These are phyloP conservation scores for Exophiala dermatitidis DNA, from an alignment of 2,329 filamentous ascomycete species.

Conservation along the genomic window DNA sequence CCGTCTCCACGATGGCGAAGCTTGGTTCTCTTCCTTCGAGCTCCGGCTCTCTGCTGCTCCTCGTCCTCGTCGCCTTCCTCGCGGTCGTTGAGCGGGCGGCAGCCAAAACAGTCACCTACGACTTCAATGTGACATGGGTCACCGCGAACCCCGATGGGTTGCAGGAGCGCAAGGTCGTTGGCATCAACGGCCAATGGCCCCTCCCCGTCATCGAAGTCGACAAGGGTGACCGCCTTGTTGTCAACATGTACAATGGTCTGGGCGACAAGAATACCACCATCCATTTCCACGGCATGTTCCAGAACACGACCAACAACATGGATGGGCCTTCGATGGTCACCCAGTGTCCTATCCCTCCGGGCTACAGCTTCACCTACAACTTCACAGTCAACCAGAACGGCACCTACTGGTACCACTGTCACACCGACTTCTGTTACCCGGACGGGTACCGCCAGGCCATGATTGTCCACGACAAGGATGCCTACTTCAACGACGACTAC, in stretches of 20 bases:
- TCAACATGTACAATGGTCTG: slow-evolving; percentile 63
- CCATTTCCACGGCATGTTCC: slow-evolving; percentile 71
- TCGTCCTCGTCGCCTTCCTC: neutral
- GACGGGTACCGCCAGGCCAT: slow-evolving; percentile 62
- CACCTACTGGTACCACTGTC: slow-evolving; percentile 62
- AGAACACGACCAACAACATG: slow-evolving; percentile 68
- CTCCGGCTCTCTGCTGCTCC: slow-evolving; percentile 6
- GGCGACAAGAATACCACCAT: slow-evolving; percentile 59
- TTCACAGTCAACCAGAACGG: slow-evolving; percentile 54
- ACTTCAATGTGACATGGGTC: slow-evolving; percentile 51
- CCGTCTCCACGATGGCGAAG: slow-evolving; percentile 6
- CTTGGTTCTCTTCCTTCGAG: slow-evolving; percentile 1
- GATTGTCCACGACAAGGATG: slow-evolving; percentile 54
- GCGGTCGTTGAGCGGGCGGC: neutral
- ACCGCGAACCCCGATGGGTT: slow-evolving; percentile 51
- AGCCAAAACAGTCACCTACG: slow-evolving; percentile 38
- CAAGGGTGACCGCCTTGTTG: slow-evolving; percentile 62
- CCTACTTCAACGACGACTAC: slow-evolving; percentile 47
- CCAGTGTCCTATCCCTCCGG: slow-evolving; percentile 61
- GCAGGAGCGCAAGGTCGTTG: slow-evolving; percentile 49
- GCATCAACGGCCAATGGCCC: slow-evolving; percentile 69
- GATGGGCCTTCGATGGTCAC: slow-evolving; percentile 62
- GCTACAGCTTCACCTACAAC: slow-evolving; percentile 56
- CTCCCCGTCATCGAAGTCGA: slow-evolving; percentile 65
- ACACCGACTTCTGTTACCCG: slow-evolving; percentile 56